phyloP scores from a whole-genome alignment of 768 basidiomycete genomes.

The Auricularia sp. region DNA sequence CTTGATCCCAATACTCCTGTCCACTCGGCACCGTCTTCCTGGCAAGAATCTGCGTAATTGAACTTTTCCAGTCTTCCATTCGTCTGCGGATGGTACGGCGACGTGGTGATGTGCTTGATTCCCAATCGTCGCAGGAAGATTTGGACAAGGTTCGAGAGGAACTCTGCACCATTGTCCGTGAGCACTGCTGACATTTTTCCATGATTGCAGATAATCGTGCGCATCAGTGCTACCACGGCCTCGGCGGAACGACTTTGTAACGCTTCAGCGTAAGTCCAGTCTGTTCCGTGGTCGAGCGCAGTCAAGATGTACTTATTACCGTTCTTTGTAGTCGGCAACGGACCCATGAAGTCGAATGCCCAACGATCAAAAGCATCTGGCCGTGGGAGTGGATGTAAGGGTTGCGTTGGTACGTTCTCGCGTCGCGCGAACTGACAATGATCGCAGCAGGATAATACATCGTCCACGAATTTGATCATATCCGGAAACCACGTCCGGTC shows the following conservation, averaged over 20 bases:
- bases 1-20: constrained; percentile 10
- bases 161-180: constrained; percentile 16
- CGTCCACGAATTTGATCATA: constrained; percentile 7
- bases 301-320: constrained; percentile 15
- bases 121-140: constrained; percentile 1
- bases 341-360: constrained; percentile 16
- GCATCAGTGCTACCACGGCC: constrained; percentile 3
- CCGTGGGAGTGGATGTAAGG: constrained; percentile 14
- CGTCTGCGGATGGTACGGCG: constrained; percentile 3
- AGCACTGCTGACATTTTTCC: constrained; percentile 13
- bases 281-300: constrained; percentile 9
- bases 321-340: constrained; percentile 9
- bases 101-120: constrained; percentile 14
- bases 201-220: constrained; percentile 6
- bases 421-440: constrained; percentile 15
- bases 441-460: constrained; percentile 12
- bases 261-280: constrained; percentile 3
- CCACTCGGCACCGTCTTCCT: constrained; percentile 1
- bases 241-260: constrained; percentile 7
- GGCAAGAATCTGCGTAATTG: constrained; percentile 10
- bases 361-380: constrained; percentile 12
- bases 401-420: constrained; percentile 8
- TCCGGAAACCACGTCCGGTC: not conserved
- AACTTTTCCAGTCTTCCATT: not conserved
- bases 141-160: constrained; percentile 12